These are phyloP conservation scores for Euphorbia pulcherrima DNA, from an alignment of 345 rosid genomes.

Conservation along the genomic window DNA sequence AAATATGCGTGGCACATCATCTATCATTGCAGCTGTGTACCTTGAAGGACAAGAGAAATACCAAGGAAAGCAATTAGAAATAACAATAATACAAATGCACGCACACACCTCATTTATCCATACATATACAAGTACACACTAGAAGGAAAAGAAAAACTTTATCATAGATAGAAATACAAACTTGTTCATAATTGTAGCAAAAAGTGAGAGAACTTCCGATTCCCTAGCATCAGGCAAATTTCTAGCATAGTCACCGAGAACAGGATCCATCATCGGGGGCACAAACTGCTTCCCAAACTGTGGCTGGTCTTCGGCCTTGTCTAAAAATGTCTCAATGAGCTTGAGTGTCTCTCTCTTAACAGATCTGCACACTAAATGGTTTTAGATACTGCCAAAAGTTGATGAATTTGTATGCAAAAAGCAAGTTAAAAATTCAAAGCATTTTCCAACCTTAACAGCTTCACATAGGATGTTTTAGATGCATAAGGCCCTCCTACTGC, in stretches of 20 bases:
- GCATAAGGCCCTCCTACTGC: constrained; percentile 91
- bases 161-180: constrained; percentile 15
- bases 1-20: constrained; percentile 93
- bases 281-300: constrained; percentile 98
- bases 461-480: constrained; percentile 84
- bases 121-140: not conserved
- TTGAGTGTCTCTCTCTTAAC: constrained; percentile 97
- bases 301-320: constrained; percentile 99
- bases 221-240: constrained; percentile 99
- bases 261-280: constrained; percentile 98
- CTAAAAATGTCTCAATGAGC: constrained; percentile 95
- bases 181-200: constrained; percentile 98
- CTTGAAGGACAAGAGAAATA: constrained; percentile 33
- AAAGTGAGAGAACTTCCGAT: constrained; percentile 94
- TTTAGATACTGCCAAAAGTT: constrained; percentile 2
- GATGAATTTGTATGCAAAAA: not conserved
- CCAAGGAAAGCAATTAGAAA: not conserved
- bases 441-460: constrained; percentile 67
- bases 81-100: not conserved
- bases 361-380: constrained; percentile 50
- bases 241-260: constrained; percentile 95
- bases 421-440: constrained; percentile 11
- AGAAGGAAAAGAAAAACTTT: not conserved
- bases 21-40: constrained; percentile 90
- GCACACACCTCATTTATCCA: too few relatives aligned